phyloP scores from a whole-genome alignment of 179 eudicot genomes.

The Sideroxylon spinosum region DNA sequence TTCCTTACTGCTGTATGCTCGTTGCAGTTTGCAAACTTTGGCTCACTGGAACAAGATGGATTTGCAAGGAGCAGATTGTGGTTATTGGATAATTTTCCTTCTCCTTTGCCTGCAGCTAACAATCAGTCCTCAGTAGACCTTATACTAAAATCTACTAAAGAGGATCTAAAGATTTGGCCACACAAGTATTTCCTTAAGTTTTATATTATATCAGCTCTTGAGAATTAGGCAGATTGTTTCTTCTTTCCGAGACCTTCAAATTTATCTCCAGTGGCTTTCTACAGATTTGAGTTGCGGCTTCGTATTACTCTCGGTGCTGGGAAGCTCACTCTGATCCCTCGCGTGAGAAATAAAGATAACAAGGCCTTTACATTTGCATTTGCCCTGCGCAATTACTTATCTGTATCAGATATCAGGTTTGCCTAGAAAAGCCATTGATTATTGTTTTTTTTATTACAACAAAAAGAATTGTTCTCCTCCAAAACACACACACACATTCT shows the following conservation, averaged over 20 bases:
- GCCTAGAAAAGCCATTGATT: conserved; percentile 48
- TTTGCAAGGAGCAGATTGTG: conserved; percentile 70
- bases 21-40: conserved; percentile 61
- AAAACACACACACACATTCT: background rate
- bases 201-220: background rate
- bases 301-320: conserved; percentile 49
- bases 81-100: conserved; percentile 50
- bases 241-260: background rate
- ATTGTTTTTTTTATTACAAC: background rate
- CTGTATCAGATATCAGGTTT: conserved; percentile 2
- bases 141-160: conserved; percentile 51
- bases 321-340: conserved; percentile 41
- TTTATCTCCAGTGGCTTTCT: background rate
- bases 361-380: background rate
- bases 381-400: background rate
- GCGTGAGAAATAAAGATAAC: background rate
- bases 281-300: conserved; percentile 68
- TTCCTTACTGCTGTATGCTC: conserved; percentile 15
- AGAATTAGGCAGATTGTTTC: background rate
- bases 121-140: conserved; percentile 59
- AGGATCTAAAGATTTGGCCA: conserved; percentile 59
- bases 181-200: conserved; percentile 32
- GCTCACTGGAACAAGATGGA: conserved; percentile 63
- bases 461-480: background rate
- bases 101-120: conserved; percentile 48